phyloP scores from a whole-genome alignment of 1,284 basidiomycete species.

The Ceratobasidium sp. region DNA sequence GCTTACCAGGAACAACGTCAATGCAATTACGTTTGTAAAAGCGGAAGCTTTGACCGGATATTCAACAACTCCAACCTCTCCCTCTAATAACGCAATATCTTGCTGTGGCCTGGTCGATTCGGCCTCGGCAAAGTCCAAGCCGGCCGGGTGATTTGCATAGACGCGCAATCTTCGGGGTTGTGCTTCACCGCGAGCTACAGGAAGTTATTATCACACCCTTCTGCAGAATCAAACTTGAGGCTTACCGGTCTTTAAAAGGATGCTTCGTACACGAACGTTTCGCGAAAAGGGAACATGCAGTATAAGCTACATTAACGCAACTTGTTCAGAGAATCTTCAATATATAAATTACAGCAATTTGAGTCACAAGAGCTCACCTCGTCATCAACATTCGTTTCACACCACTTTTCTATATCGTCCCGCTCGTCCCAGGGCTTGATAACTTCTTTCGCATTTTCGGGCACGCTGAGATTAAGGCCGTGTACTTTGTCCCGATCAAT shows the following conservation, averaged over 20 bases:
- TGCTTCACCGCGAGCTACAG: slow-evolving; percentile 65
- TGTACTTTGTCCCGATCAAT: slow-evolving; percentile 83
- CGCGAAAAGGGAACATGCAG: slow-evolving; percentile 83
- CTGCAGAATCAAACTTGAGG: slow-evolving; percentile 9
- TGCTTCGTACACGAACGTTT: slow-evolving; percentile 77
- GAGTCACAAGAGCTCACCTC: slow-evolving; percentile 64
- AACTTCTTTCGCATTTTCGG: slow-evolving; percentile 77
- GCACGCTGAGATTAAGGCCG: slow-evolving; percentile 79
- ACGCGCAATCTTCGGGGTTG: slow-evolving; percentile 75
- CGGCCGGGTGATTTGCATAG: slow-evolving; percentile 76
- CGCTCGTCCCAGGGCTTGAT: slow-evolving; percentile 85
- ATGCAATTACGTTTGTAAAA: slow-evolving; percentile 77
- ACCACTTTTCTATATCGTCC: slow-evolving; percentile 72
- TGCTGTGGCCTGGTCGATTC: slow-evolving; percentile 76
- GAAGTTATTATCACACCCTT: not conserved
- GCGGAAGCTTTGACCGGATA: slow-evolving; percentile 81
- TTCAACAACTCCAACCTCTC: slow-evolving; percentile 73
- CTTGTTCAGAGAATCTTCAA: slow-evolving; percentile 35
- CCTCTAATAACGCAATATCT: slow-evolving; percentile 76
- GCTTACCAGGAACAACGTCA: slow-evolving; percentile 83
- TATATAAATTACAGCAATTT: slow-evolving; percentile 16
- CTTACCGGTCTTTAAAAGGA: slow-evolving; percentile 79
- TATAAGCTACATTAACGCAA: slow-evolving; percentile 67
- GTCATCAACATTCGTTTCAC: slow-evolving; percentile 82
- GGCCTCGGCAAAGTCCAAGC: slow-evolving; percentile 79